Conservation (phyloP, 202 grass and related monocot species). For the Zoysia matrella region DNA sequence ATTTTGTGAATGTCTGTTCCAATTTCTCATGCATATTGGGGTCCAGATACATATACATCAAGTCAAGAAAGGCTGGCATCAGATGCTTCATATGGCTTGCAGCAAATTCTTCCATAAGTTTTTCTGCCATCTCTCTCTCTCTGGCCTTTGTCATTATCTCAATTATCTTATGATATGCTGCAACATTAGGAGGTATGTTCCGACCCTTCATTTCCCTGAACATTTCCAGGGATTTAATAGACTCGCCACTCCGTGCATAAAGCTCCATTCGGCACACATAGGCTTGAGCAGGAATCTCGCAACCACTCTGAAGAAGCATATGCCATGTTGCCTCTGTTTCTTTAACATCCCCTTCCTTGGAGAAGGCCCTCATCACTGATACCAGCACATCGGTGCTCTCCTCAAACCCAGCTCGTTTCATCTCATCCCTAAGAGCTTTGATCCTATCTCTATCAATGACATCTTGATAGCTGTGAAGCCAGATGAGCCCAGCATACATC, state of each 20-base stretch:
- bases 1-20: conserved; percentile 70
- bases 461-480: conserved; percentile 98
- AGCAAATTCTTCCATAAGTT: conserved; percentile 75
- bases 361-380: conserved; percentile 86
- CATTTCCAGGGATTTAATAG: conserved; percentile 88
- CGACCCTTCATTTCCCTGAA: conserved; percentile 81
- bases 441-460: conserved; percentile 80
- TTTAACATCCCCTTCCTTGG: conserved; percentile 81
- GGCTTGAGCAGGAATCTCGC: conserved; percentile 65
- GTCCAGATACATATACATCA: conserved; percentile 85
- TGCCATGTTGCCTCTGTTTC: conserved; percentile 83
- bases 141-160: conserved; percentile 70
- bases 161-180: conserved; percentile 94
- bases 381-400: conserved; percentile 79
- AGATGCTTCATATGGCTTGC: conserved; percentile 81
- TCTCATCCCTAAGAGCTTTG: conserved; percentile 67
- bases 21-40: conserved; percentile 83
- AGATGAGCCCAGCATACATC: conserved; percentile 83
- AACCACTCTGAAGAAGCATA: conserved; percentile 64
- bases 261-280: conserved; percentile 93
- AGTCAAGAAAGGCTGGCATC: conserved; percentile 81
- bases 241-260: conserved; percentile 59
- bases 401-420: conserved; percentile 62
- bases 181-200: conserved; percentile 62
- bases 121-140: conserved; percentile 65